phyloP scores from a whole-genome alignment of 2,329 filamentous ascomycete genomes.

The Didymosphaeria variabile region DNA sequence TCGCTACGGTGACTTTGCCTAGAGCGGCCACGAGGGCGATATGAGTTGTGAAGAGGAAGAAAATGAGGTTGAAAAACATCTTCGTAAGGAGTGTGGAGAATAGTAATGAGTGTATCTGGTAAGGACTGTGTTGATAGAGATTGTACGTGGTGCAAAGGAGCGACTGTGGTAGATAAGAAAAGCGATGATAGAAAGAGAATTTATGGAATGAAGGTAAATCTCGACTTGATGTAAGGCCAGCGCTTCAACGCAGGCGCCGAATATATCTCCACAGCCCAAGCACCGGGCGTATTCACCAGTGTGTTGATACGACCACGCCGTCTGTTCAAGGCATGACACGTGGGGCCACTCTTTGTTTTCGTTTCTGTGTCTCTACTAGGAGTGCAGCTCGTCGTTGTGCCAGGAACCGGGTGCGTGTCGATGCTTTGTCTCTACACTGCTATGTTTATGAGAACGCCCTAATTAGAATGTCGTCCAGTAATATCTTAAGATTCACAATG shows the following conservation, averaged over 20 bases:
- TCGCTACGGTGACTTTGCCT: slow-evolving; percentile 4
- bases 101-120: neutral
- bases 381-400: neutral
- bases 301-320: neutral
- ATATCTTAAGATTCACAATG: neutral
- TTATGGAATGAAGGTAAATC: neutral
- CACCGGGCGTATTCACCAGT: neutral
- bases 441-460: neutral
- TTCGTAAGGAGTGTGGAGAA: neutral
- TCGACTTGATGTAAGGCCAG: neutral
- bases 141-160: neutral
- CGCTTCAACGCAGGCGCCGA: neutral
- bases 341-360: neutral
- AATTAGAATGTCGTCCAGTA: neutral
- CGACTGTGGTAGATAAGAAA: neutral
- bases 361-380: neutral
- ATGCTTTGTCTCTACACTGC: neutral
- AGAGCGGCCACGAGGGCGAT: neutral
- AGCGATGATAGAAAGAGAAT: neutral
- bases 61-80: neutral
- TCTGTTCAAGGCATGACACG: neutral
- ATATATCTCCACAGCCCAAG: slow-evolving; percentile 6
- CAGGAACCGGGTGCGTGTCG: neutral
- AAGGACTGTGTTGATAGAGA: neutral
- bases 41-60: neutral